Base-by-base conservation (phyloP, 768 basidiomycete species). In the Leucosporidium creatinivorum region DNA sequence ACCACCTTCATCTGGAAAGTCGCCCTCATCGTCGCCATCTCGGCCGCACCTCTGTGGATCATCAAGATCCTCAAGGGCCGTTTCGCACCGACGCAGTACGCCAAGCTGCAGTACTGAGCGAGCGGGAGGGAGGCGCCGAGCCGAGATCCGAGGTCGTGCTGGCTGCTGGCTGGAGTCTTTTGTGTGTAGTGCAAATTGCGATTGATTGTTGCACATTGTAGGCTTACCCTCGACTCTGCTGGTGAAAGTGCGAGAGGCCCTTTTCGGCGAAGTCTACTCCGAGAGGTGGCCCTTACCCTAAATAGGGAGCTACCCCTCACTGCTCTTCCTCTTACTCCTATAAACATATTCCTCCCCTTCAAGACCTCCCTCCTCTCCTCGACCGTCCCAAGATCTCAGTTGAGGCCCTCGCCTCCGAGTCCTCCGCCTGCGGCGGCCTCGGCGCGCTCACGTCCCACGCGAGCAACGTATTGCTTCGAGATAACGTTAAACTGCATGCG, bases 1-100 rank as follows among this genome's bases (percentile, higher is more conserved):
- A 76, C 85, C 44, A 84, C 85, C 28, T 99, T 97, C 79, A 85
- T 86, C 26, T 93, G 90, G 91, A 98, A 97, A 79, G 89, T 96
- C 18, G 89, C 89, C 0, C 85, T 94, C 57, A 96, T 98, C 75
- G 93, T 99, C 4, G 91, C 89, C 10, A 84, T 99, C 79, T 94
- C 92, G 73, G 89, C 93, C 10, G 81, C 94, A 69, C 96, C 96
- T 9, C 79, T 99, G 52, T 96, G 89, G 77, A 83, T 94, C 72
- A 85, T 94, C 81, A 98, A 96, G 79, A 77, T 88, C 67, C 86
- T 94, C 73, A 86, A 87, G 74, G 86, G 87, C 80, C 84, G 88
- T 77, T 81, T 98, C 64, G 88, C 92, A 19, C 96, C 96, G 55
- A 92, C 94, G 54, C 88, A 88, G 58, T 94, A 92, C 70, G 91